phyloP scores from a whole-genome alignment of 768 basidiomycete genomes.

The Lactarius pseudohatsudake region DNA sequence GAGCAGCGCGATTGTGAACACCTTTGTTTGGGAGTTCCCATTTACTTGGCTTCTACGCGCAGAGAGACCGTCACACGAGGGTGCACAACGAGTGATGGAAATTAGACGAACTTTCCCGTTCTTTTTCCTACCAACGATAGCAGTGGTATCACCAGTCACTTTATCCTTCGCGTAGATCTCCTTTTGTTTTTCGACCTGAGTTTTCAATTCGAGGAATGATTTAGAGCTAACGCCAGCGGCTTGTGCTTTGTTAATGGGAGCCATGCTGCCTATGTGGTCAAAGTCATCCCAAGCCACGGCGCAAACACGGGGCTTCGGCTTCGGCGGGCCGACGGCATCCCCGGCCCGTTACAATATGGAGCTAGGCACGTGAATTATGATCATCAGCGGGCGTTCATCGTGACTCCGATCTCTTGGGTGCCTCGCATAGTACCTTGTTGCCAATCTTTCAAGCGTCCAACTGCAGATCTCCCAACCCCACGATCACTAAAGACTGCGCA shows the following conservation, averaged over 20 bases:
- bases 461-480: neutral
- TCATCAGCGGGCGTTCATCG: neutral
- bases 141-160: conserved; percentile 51
- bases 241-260: conserved; percentile 58
- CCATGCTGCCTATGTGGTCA: conserved; percentile 35
- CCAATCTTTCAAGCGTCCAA: neutral
- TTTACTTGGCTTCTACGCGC: conserved; percentile 64
- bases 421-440: neutral
- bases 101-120: conserved; percentile 61
- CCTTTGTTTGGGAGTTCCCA: conserved; percentile 81
- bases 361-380: neutral
- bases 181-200: conserved; percentile 50
- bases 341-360: conserved; percentile 3
- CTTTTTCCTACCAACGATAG: conserved; percentile 61
- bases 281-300: neutral
- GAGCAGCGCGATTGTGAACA: conserved; percentile 57
- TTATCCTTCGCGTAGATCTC: conserved; percentile 67
- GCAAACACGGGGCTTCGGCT: neutral
- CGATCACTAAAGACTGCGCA: conserved; percentile 2
- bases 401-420: neutral
- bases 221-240: conserved; percentile 68
- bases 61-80: neutral
- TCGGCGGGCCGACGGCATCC: neutral
- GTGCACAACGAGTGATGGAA: neutral
- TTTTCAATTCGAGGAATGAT: conserved; percentile 83